phyloP scores from a whole-genome alignment of 345 rosid genomes.

The Litchi chinensis region DNA sequence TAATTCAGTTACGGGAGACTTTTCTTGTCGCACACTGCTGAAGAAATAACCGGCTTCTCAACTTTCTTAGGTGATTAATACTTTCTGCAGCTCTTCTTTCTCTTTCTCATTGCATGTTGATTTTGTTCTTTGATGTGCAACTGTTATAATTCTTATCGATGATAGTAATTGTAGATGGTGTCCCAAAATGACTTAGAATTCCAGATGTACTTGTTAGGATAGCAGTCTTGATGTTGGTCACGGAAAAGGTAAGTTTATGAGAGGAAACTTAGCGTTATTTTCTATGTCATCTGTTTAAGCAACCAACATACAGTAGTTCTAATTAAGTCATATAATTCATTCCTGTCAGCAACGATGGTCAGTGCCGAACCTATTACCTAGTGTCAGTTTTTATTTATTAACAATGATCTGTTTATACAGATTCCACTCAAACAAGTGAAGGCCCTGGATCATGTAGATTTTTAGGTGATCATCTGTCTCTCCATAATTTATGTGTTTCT shows the following conservation, averaged over 20 bases:
- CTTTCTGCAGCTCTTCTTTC: constrained; percentile 19
- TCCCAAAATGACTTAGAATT: constrained; percentile 96
- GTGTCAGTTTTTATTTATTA: background rate
- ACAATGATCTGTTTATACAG: constrained; percentile 30
- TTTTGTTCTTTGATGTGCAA: constrained; percentile 1
- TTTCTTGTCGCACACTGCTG: constrained; percentile 71
- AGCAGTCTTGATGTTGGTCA: constrained; percentile 62
- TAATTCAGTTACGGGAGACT: constrained; percentile 67
- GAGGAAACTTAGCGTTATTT: background rate
- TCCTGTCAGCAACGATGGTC: too few species aligned
- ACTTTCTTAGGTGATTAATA: constrained; percentile 69
- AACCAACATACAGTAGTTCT: background rate
- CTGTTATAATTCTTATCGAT: constrained; percentile 16
- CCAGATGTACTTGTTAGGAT: constrained; percentile 86
- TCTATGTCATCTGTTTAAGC: background rate
- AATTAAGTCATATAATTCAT: too few species aligned
- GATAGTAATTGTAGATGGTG: constrained; percentile 73
- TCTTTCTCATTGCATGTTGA: constrained; percentile 1
- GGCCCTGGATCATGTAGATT: constrained; percentile 66
- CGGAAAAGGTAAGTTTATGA: constrained; percentile 69
- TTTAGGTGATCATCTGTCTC: constrained; percentile 45
- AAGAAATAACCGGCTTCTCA: constrained; percentile 64
- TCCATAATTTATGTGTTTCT: background rate
- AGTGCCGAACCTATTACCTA: background rate
- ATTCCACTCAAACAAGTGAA: constrained; percentile 64